phyloP scores from a whole-genome alignment of 495 filamentous ascomycete species.

The Pyronema domesticum region DNA sequence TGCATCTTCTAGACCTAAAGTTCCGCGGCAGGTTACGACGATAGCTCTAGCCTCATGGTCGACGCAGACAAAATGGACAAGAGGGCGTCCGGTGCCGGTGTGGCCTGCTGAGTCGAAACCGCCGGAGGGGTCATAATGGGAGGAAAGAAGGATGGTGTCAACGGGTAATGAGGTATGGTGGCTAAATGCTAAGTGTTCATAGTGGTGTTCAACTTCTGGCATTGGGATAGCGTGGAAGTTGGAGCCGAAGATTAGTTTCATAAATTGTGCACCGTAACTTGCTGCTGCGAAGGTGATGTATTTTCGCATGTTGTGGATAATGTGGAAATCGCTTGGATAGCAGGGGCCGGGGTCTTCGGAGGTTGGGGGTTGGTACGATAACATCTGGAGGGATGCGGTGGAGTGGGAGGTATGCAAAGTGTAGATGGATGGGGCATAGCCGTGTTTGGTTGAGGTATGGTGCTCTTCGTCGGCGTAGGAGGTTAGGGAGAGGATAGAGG shows the following conservation, averaged over 20 bases:
- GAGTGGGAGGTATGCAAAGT: slow-evolving; percentile 49
- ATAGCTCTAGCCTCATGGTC: slow-evolving; percentile 65
- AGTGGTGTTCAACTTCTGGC: slow-evolving; percentile 28
- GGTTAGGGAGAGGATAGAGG: not conserved
- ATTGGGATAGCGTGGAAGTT: slow-evolving; percentile 27
- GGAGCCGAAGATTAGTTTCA: slow-evolving; percentile 47
- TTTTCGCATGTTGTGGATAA: slow-evolving; percentile 52
- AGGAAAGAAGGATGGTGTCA: slow-evolving; percentile 53
- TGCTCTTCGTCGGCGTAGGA: not conserved
- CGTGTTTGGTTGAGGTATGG: not conserved
- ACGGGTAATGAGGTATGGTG: slow-evolving; percentile 49
- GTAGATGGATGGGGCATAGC: slow-evolving; percentile 45
- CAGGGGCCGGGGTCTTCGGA: slow-evolving; percentile 36
- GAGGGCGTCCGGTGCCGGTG: slow-evolving; percentile 53
- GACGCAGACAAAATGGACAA: slow-evolving; percentile 61
- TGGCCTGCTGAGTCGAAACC: slow-evolving; percentile 54
- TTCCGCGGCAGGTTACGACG: slow-evolving; percentile 58
- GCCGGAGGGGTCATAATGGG: slow-evolving; percentile 57
- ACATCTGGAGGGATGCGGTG: slow-evolving; percentile 41
- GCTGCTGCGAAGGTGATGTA: slow-evolving; percentile 66
- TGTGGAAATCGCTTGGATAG: slow-evolving; percentile 43
- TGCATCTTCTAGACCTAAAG: slow-evolving; percentile 63
- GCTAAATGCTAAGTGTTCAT: slow-evolving; percentile 54
- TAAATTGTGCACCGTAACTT: slow-evolving; percentile 53
- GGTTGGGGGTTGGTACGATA: slow-evolving; percentile 33